Base-by-base conservation (phyloP, 2,329 filamentous ascomycete genomes). In the Orbilia ellipsospora region DNA sequence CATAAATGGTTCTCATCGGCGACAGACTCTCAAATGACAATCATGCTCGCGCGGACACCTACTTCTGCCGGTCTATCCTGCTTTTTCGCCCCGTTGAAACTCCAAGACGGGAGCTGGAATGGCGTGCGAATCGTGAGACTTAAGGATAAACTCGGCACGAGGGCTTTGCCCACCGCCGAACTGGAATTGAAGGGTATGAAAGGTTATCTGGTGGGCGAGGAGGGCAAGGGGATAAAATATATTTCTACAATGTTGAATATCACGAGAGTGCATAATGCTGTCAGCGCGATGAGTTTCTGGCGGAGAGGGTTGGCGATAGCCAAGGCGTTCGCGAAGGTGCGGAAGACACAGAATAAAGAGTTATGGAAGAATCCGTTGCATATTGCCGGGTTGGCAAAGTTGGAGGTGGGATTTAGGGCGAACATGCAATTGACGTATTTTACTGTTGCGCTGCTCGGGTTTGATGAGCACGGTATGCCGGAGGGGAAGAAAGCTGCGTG, bases 1-100 rank as follows among this genome's bases (percentile, higher is more conserved):
- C 91, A 91, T 84, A 92, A 92, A 79, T 92, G 89, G 86, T 91
- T 91, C 82, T 89, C 87, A 45, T 88, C 85, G 2, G 89, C 89
- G 0, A 91, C 89, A 0, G 89, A 91, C 80, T 86, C 87, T 0
- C 84, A 89, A 56, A 88, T 90, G 85, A 84, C 87, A 0, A 83
- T 92, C 3, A 82, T 91, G 0, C 86, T 92, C 1, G 90, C 90
- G 0, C 86, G 86, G 65, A 90, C 88, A 0, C 78, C 81, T 0
- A 80, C 81, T 0, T 83, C 84, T 1, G 84, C 85, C 1, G 83
- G 84, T 10, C 82, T 92, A 0, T 88, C 86, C 54, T 85, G 87
- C 0, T 93, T 93, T 81, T 86, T 88, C 45, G 89, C 89, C 0
- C 90, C 90, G 0, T 87, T 90, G 83, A 84, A 86, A 18, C 84